These are phyloP conservation scores for Corynespora cassiicola DNA, from an alignment of 2,329 filamentous ascomycete genomes.

Conservation along the genomic window DNA sequence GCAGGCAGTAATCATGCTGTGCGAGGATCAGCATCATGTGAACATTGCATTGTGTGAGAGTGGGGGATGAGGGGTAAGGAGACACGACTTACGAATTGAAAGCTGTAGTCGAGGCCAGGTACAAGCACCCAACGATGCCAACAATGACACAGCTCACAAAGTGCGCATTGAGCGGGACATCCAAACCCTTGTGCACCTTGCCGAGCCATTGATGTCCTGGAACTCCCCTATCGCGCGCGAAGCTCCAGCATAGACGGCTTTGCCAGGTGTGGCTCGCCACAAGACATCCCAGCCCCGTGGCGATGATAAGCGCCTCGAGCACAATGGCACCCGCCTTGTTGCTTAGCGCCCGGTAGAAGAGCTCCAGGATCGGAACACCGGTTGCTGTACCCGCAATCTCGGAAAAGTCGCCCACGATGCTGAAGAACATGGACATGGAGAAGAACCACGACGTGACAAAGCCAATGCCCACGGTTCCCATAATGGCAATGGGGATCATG, in stretches of 20 bases:
- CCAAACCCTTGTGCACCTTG: slow-evolving; percentile 47
- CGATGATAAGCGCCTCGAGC: slow-evolving; percentile 54
- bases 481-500: slow-evolving; percentile 58
- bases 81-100: slow-evolving; percentile 45
- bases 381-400: slow-evolving; percentile 49
- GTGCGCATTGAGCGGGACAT: slow-evolving; percentile 56
- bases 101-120: slow-evolving; percentile 49
- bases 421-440: slow-evolving; percentile 58
- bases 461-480: slow-evolving; percentile 57
- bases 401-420: slow-evolving; percentile 53
- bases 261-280: slow-evolving; percentile 59
- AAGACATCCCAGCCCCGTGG: slow-evolving; percentile 55
- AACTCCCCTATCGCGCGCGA: slow-evolving; percentile 58
- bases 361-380: slow-evolving; percentile 55
- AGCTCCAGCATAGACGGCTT: slow-evolving; percentile 59
- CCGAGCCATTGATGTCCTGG: slow-evolving; percentile 52
- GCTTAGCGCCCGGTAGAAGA: slow-evolving; percentile 53
- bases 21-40: slow-evolving; percentile 2
- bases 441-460: slow-evolving; percentile 58
- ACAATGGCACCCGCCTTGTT: slow-evolving; percentile 55
- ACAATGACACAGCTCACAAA: slow-evolving; percentile 53
- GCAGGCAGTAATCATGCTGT: slow-evolving; percentile 51
- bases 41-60: too few species aligned
- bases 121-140: slow-evolving; percentile 54
- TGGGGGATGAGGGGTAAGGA: neutral